phyloP scores from a whole-genome alignment of 768 basidiomycete species.

The Psilocybe azurescens region DNA sequence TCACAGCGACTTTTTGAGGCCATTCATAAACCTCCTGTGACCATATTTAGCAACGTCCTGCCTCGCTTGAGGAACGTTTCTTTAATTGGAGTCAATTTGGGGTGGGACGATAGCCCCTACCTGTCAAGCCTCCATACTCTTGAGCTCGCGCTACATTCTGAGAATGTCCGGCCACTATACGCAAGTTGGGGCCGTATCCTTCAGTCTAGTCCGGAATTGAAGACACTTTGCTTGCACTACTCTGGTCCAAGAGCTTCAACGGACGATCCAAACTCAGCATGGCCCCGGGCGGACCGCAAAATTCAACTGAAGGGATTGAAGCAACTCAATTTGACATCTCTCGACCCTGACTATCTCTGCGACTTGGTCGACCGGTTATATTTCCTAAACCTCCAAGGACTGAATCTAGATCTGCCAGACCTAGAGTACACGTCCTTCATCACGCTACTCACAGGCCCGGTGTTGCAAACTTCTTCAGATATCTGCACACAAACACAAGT shows the following conservation, averaged over 20 bases:
- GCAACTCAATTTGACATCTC: conserved; percentile 56
- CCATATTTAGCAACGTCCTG: conserved; percentile 57
- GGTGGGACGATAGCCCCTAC: conserved; percentile 58
- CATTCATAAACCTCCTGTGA: conserved; percentile 63
- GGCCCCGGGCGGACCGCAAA: conserved; percentile 37
- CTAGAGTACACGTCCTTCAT: conserved; percentile 58
- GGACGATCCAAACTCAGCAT: conserved; percentile 39
- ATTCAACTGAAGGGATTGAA: conserved; percentile 43
- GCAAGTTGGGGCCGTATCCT: conserved; percentile 59
- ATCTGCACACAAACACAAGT: neutral
- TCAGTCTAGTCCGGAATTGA: conserved; percentile 50
- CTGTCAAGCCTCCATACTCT: conserved; percentile 53
- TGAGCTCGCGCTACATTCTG: conserved; percentile 64
- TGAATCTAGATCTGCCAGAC: conserved; percentile 59
- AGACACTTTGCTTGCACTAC: conserved; percentile 58
- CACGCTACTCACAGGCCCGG: conserved; percentile 36
- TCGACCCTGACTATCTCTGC: conserved; percentile 60
- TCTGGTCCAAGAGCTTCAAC: conserved; percentile 53
- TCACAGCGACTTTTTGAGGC: conserved; percentile 56
- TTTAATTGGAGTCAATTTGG: conserved; percentile 69
- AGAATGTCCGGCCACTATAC: conserved; percentile 62
- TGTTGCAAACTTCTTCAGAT: conserved; percentile 3
- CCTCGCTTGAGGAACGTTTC: conserved; percentile 60
- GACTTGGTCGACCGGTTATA: conserved; percentile 49
- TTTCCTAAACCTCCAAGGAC: conserved; percentile 47